Base-by-base conservation (phyloP, 2,329 filamentous ascomycete species). In the Fusarium nelsonii region DNA sequence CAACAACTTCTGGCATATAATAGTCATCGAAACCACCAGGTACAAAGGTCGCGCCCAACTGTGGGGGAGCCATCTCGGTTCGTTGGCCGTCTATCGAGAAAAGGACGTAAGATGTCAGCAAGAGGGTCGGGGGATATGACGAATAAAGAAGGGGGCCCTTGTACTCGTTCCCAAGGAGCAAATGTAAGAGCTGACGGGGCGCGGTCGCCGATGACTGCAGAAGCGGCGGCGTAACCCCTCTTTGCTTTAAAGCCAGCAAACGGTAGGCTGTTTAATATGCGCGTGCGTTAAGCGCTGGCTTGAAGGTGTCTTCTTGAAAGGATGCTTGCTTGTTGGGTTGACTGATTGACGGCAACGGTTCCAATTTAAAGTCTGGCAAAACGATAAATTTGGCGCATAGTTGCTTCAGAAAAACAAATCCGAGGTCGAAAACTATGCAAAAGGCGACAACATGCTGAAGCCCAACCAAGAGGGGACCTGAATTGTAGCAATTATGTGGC, bases 1-100 rank as follows among this genome's bases (percentile, higher is more conserved):
- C 85, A 67, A 87, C 78, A 67, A 88, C 86, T 75, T 88, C 85
- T 64, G 86, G 86, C 84, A 88, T 85, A 75, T 85, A 87, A 74
- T 86, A 88, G 76, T 88, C 86, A 76, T 88, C 86, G 58, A 82
- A 81, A 56, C 85, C 86, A 63, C 86, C 84, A 34, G 86, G 86
- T 58, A 87, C 84, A 75, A 88, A 88, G 46, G 86, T 88, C 66
- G 86, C 86, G 74, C 84, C 84, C 68, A 88, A 68, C 56, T 77
- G 76, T 66, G 70, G 63, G 71, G 70, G 68, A 73, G 69, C 62
- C 69, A 70, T 73, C 63, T 74, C 73, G 69, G 60, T 69, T 66
- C 66, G 63, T 61, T 73, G 66, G 69, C 65, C 65, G 73, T 76
- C 74, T 76, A 73, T 73, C 67, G 65, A 59, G 60, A 71, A 53